Conservation (phyloP, 2,329 filamentous ascomycete species). For the Sporothrix humicola region DNA sequence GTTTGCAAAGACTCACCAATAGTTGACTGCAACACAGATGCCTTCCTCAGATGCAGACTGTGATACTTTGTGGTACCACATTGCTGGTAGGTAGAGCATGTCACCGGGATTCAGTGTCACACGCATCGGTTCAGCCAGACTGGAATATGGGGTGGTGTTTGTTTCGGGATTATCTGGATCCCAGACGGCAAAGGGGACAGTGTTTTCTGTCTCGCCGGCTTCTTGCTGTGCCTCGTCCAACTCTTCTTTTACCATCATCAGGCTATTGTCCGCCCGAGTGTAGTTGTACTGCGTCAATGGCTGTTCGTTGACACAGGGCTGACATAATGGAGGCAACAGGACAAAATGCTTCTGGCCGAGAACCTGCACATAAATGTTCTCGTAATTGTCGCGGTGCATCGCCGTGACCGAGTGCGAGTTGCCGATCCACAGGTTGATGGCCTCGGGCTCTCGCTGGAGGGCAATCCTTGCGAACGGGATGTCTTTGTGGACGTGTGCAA, state of each 20-base stretch:
- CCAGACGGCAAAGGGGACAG: constrained; percentile 73
- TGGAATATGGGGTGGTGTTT: constrained; percentile 63
- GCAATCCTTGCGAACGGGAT: constrained; percentile 77
- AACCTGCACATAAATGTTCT: constrained; percentile 82
- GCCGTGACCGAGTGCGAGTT: constrained; percentile 72
- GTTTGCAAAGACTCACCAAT: constrained; percentile 60
- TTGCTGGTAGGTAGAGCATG: constrained; percentile 79
- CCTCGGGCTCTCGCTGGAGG: constrained; percentile 69
- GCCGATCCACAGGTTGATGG: constrained; percentile 83
- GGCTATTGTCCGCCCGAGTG: constrained; percentile 43
- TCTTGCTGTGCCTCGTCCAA: constrained; percentile 42
- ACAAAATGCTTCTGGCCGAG: constrained; percentile 76
- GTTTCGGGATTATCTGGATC: constrained; percentile 67
- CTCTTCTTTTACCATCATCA: constrained; percentile 41
- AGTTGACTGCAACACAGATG: constrained; percentile 79
- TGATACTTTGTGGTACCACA: constrained; percentile 86
- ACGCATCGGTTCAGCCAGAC: constrained; percentile 63
- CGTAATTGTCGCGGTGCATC: constrained; percentile 82
- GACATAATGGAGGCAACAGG: constrained; percentile 72
- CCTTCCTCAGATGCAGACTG: constrained; percentile 72
- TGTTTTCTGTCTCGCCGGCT: constrained; percentile 30
- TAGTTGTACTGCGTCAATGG: constrained; percentile 65
- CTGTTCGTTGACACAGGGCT: constrained; percentile 71
- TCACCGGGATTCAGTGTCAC: constrained; percentile 75
- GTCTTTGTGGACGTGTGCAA: constrained; percentile 64